These are phyloP conservation scores for Flammula alnicola DNA, from an alignment of 1,284 basidiomycete genomes.

Conservation along the genomic window DNA sequence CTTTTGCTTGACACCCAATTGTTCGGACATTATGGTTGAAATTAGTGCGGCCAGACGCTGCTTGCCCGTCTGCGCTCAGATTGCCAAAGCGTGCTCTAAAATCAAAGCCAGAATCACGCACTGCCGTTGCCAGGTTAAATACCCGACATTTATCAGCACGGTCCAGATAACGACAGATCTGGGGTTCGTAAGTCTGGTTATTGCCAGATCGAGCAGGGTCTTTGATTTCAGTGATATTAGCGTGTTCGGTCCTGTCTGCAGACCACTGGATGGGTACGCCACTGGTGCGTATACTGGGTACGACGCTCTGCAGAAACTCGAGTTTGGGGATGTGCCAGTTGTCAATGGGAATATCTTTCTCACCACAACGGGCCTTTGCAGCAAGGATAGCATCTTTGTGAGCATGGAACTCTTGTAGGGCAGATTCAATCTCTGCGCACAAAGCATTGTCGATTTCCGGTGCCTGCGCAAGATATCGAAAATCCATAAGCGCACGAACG, in stretches of 20 bases:
- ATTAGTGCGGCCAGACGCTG: background rate
- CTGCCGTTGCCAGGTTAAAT: conserved; percentile 29
- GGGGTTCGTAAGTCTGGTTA: conserved; percentile 31
- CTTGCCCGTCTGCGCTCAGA: background rate
- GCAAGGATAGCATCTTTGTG: conserved; percentile 27
- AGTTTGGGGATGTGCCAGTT: conserved; percentile 36
- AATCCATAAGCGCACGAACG: conserved; percentile 34
- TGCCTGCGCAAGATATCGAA: conserved; percentile 33
- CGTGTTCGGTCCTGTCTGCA: conserved; percentile 34
- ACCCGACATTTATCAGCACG: conserved; percentile 25
- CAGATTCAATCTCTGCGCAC: conserved; percentile 14
- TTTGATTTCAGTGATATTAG: conserved; percentile 35
- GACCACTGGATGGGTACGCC: conserved; percentile 34
- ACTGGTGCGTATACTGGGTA: conserved; percentile 25
- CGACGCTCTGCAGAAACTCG: conserved; percentile 34
- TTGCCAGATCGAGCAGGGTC: conserved; percentile 27
- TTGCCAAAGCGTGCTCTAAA: conserved; percentile 1
- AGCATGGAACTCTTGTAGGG: conserved; percentile 30
- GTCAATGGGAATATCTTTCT: conserved; percentile 19
- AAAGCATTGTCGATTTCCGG: conserved; percentile 21
- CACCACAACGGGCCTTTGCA: conserved; percentile 22
- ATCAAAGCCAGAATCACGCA: conserved; percentile 19
- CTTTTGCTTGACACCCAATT: no score
- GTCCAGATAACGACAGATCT: conserved; percentile 34
- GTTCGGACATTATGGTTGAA: no score